Percentiles rank a stretch among this genome's conserved stretches.
Evolutionary conservation across 495 filamentous ascomycete species (phyloP).

Genomic region (Jackrogersella minutella): DNA sequence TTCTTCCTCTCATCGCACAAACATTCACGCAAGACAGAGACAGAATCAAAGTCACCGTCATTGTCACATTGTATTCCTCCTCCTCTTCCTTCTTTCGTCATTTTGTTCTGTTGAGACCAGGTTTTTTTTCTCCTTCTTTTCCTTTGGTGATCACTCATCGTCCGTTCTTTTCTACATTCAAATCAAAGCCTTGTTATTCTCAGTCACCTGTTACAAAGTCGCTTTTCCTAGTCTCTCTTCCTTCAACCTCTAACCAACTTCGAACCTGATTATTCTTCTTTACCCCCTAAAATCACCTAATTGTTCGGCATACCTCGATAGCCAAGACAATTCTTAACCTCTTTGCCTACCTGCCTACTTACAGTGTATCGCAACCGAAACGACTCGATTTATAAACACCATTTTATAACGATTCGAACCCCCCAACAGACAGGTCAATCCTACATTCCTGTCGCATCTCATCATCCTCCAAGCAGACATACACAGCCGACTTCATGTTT

Average conservation of each 20-base stretch:
- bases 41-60: background rate
- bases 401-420: conserved; percentile 3
- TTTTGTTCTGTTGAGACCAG: conserved; percentile 14
- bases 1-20: conserved; percentile 20
- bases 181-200: conserved; percentile 8
- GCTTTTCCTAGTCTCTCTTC: conserved; percentile 6
- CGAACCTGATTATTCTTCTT: conserved; percentile 1
- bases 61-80: conserved; percentile 20
- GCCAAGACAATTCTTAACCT: conserved; percentile 7
- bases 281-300: conserved; percentile 1
- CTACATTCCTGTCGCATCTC: conserved; percentile 36
- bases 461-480: conserved; percentile 3
- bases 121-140: background rate
- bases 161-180: conserved; percentile 25
- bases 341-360: background rate
- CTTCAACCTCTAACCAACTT: conserved; percentile 9
- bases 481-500: conserved; percentile 29
- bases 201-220: background rate
- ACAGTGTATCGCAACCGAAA: background rate
- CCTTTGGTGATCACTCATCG: conserved; percentile 30
- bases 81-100: conserved; percentile 3
- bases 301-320: conserved; percentile 7
- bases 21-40: conserved; percentile 4
- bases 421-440: conserved; percentile 17
- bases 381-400: background rate